A percentile compares a stretch with the other conserved stretches of the same genome.
Conservation (phyloP, 1,284 basidiomycete species). For the Ganoderma multipileum region DNA sequence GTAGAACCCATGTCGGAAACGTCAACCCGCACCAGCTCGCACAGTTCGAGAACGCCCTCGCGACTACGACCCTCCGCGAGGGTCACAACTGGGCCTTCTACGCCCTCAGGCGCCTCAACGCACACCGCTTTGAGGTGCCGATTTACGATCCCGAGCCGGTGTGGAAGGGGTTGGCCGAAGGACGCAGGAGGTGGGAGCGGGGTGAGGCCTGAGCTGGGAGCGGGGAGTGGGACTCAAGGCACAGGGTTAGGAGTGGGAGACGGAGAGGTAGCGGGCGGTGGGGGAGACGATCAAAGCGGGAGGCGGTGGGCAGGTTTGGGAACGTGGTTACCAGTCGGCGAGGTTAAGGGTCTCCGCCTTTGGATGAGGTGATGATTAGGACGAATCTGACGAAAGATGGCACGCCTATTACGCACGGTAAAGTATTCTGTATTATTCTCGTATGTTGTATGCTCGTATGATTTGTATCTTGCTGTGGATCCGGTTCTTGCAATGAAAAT, state of each 20-base stretch:
- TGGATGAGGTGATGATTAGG: not conserved
- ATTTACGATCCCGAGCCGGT: constrained; percentile 9
- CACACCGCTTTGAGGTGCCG: constrained; percentile 6
- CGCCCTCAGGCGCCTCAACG: constrained; percentile 23
- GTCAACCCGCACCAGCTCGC: not conserved
- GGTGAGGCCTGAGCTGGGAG: constrained; percentile 14
- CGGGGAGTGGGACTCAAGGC: not conserved
- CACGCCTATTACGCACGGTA: not conserved
- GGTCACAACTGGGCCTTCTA: constrained; percentile 22
- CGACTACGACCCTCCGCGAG: constrained; percentile 11
- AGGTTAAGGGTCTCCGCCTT: constrained; percentile 1
- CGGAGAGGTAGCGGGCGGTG: not conserved
- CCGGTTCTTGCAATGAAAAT: not conserved
- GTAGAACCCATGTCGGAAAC: constrained; percentile 17
- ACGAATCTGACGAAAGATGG: not conserved
- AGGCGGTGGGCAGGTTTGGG: not conserved
- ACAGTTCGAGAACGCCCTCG: constrained; percentile 6
- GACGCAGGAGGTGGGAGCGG: constrained; percentile 13
- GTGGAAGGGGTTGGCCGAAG: not conserved
- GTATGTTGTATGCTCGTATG: not conserved
- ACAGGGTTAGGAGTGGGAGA: not conserved
- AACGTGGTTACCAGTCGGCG: constrained; percentile 1
- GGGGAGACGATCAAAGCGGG: not conserved
- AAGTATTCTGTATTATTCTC: constrained; percentile 3
- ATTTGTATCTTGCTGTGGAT: constrained; percentile 12